A percentile compares a stretch with the other conserved stretches of the same genome.
Evolutionary conservation across 768 basidiomycete species (phyloP).

Genomic region (Rubroboletus pulcherrimus): DNA sequence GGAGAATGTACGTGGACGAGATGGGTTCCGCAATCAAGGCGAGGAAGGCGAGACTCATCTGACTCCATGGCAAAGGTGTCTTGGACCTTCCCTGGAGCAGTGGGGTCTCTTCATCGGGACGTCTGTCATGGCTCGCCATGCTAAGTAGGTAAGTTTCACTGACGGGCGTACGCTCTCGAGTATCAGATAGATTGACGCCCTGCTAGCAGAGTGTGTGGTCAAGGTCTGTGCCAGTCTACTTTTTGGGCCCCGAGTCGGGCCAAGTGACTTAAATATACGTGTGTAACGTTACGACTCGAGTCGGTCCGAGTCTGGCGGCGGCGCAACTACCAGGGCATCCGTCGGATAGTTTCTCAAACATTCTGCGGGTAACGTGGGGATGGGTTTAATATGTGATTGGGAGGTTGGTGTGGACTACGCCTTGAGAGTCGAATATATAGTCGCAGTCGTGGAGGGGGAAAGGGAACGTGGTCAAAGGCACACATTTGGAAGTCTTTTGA

Average conservation of each 20-base stretch:
- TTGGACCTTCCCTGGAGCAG: conserved; percentile 35
- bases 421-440: not conserved
- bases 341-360: not conserved
- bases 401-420: not conserved
- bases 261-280: not conserved
- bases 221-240: not conserved
- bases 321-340: not conserved
- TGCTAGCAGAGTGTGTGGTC: conserved; percentile 31
- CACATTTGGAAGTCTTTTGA: not conserved
- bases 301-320: not conserved
- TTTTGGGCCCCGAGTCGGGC: not conserved
- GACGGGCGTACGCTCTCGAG: not conserved
- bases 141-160: not conserved
- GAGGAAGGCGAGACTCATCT: conserved; percentile 45
- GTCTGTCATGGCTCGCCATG: conserved; percentile 36
- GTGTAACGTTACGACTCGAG: not conserved
- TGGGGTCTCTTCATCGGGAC: conserved; percentile 41
- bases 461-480: not conserved
- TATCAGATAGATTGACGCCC: not conserved
- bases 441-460: not conserved
- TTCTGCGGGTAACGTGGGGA: not conserved
- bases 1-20: conserved; percentile 55
- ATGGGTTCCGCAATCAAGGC: conserved; percentile 56
- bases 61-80: conserved; percentile 51
- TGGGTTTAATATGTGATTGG: too few species aligned